Evolutionary conservation across 1,139 yeast species (phyloP).

Genomic region (Yamadazyma sp.): DNA sequence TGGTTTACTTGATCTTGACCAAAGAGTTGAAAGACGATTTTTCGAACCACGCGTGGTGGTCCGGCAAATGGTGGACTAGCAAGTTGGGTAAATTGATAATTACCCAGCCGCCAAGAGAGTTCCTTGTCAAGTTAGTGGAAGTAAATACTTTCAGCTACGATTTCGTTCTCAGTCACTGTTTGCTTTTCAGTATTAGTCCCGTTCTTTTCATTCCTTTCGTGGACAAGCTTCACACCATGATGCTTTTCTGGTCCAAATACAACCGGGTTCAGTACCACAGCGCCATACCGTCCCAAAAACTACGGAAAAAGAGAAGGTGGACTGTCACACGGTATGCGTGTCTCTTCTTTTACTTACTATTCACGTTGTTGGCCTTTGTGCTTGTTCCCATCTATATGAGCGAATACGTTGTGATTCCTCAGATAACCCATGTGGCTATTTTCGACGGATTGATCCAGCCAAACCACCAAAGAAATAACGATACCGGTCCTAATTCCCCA

Average conservation of each 20-base stretch:
- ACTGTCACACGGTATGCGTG: conserved; percentile 19
- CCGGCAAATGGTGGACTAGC: conserved; percentile 70
- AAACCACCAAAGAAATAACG: conserved; percentile 54
- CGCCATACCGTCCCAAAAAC: conserved; percentile 26
- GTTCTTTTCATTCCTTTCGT: conserved; percentile 65
- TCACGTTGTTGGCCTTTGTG: conserved; percentile 19
- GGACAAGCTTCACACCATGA: conserved; percentile 34
- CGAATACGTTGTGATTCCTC: conserved; percentile 14
- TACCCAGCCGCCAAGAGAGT: conserved; percentile 71
- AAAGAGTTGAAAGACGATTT: conserved; percentile 59
- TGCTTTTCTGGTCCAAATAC: conserved; percentile 40
- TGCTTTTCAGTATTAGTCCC: conserved; percentile 63
- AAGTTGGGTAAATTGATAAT: conserved; percentile 58
- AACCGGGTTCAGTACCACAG: conserved; percentile 23
- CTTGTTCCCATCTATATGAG: conserved; percentile 22
- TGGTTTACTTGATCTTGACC: conserved; percentile 43
- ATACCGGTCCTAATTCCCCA: conserved; percentile 51
- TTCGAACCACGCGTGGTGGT: conserved; percentile 81
- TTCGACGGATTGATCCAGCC: conserved; percentile 54
- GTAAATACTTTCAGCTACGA: conserved; percentile 70
- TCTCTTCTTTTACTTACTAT: conserved; percentile 21
- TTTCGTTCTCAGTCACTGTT: conserved; percentile 64
- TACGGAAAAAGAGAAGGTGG: conserved; percentile 18
- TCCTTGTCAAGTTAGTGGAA: conserved; percentile 66
- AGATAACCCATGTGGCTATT: too few species aligned